Evolutionary conservation across 768 basidiomycete species (phyloP).

Genomic region (Gautieria morchelliformis): DNA sequence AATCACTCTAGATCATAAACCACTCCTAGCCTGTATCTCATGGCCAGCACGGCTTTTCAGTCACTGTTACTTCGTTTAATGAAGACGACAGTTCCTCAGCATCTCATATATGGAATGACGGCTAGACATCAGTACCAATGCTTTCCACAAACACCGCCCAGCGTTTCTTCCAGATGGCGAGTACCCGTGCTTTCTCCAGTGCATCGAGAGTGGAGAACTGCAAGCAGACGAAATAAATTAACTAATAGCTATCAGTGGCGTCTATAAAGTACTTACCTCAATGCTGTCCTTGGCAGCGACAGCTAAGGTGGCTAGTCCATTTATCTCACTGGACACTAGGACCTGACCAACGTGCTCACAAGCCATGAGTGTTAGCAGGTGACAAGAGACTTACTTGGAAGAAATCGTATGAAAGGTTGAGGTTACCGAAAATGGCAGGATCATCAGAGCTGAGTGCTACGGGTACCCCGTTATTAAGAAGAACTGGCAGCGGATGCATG

Average conservation of each 20-base stretch:
- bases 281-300: slow-evolving; percentile 59
- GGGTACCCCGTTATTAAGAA: slow-evolving; percentile 64
- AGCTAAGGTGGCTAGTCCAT: slow-evolving; percentile 51
- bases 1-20: too few relatives aligned
- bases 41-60: too few relatives aligned
- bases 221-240: not conserved
- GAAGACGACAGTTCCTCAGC: too few relatives aligned
- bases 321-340: slow-evolving; percentile 57
- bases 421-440: slow-evolving; percentile 67
- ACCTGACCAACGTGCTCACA: not conserved
- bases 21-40: too few relatives aligned
- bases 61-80: too few relatives aligned
- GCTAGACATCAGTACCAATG: slow-evolving; percentile 9
- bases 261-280: slow-evolving; percentile 27
- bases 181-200: slow-evolving; percentile 36
- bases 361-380: not conserved
- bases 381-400: slow-evolving; percentile 43
- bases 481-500: slow-evolving; percentile 64
- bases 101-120: too few relatives aligned
- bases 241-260: too few relatives aligned
- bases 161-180: slow-evolving; percentile 34
- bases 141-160: slow-evolving; percentile 40
- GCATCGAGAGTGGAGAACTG: slow-evolving; percentile 45
- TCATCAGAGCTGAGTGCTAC: slow-evolving; percentile 69
- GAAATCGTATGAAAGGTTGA: slow-evolving; percentile 71